These are phyloP conservation scores for Stagonosporopsis rhizophila DNA, from an alignment of 2,329 filamentous ascomycete genomes.

Conservation along the genomic window DNA sequence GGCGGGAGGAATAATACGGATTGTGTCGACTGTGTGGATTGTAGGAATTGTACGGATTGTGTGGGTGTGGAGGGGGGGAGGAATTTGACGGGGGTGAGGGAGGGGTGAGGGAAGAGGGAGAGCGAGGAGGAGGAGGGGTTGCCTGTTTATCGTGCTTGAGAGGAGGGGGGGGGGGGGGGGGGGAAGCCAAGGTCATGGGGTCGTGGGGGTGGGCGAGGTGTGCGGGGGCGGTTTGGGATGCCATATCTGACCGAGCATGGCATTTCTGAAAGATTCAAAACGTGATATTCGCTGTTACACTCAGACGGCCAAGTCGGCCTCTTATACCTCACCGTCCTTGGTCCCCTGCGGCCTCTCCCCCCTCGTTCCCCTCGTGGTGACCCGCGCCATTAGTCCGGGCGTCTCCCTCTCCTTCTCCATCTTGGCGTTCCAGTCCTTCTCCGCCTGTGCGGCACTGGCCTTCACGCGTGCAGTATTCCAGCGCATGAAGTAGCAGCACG, in stretches of 20 bases:
- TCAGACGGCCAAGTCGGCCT: too few relatives aligned
- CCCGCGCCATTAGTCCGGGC: constrained; percentile 34
- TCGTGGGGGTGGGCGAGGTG: too few relatives aligned
- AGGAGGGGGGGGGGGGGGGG: too few relatives aligned
- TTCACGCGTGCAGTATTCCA: constrained; percentile 47
- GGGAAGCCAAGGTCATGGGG: too few relatives aligned
- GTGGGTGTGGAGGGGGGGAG: not conserved
- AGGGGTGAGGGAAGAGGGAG: too few relatives aligned
- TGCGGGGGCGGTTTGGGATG: too few relatives aligned
- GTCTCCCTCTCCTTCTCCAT: constrained; percentile 41
- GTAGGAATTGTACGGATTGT: constrained; percentile 9
- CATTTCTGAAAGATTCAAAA: too few relatives aligned
- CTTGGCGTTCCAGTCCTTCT: constrained; percentile 34
- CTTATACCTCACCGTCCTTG: not conserved
- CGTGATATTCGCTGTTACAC: too few relatives aligned
- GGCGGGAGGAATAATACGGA: constrained; percentile 7
- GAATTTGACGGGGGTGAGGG: not conserved
- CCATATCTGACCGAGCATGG: too few relatives aligned
- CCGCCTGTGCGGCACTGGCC: constrained; percentile 30
- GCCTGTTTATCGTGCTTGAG: too few relatives aligned
- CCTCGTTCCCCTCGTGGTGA: constrained; percentile 31
- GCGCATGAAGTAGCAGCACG: constrained; percentile 54
- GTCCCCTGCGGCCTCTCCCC: not conserved
- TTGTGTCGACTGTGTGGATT: constrained; percentile 2
- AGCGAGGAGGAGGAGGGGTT: not conserved